A percentile compares a stretch with the other conserved stretches of the same genome.
Evolutionary conservation across 2,329 filamentous ascomycete species (phyloP).

Genomic region (Acephala macrosclerotiorum): DNA sequence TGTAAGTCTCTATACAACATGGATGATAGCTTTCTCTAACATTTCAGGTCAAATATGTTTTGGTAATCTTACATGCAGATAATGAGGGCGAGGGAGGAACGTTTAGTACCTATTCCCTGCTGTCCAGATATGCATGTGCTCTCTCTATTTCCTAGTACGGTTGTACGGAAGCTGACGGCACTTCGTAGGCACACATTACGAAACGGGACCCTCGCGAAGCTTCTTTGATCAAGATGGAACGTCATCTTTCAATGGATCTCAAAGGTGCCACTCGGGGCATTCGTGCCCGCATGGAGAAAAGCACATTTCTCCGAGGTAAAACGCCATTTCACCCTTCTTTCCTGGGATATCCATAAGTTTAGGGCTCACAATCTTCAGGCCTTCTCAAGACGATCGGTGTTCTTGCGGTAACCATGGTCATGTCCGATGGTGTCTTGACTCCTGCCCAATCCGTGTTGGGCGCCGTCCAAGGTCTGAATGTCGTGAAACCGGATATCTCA

Average conservation of each 20-base stretch:
- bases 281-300: conserved; percentile 65
- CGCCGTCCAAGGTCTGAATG: conserved; percentile 68
- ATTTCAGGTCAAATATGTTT: conserved; percentile 64
- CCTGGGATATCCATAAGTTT: too few relatives aligned
- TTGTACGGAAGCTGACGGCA: background rate
- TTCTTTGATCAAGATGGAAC: conserved; percentile 63
- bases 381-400: conserved; percentile 69
- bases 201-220: conserved; percentile 64
- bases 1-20: background rate
- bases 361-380: conserved; percentile 28
- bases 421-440: conserved; percentile 68
- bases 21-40: background rate
- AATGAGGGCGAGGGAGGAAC: conserved; percentile 77
- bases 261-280: conserved; percentile 56
- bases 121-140: conserved; percentile 59
- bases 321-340: background rate
- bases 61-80: conserved; percentile 70
- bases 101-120: conserved; percentile 70
- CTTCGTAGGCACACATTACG: conserved; percentile 58
- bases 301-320: conserved; percentile 52
- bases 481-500: conserved; percentile 64
- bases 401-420: conserved; percentile 71
- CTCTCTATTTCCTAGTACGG: background rate
- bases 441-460: conserved; percentile 74
- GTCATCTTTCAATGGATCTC: conserved; percentile 63